Evolutionary conservation across 345 rosid genomes (phyloP).

Genomic region (Orychophragmus violaceus): DNA sequence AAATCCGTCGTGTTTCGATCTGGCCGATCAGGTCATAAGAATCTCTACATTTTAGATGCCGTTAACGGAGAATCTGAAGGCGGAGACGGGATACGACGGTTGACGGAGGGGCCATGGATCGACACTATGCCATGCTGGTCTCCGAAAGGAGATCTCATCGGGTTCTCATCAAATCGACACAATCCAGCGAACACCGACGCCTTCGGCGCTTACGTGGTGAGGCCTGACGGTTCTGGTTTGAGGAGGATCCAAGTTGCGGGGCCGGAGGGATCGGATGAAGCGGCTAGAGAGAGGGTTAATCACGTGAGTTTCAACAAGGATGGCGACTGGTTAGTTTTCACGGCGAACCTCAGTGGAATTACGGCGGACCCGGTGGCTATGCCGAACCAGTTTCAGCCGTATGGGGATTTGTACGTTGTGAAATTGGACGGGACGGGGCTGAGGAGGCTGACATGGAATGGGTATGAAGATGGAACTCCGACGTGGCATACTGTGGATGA

Average conservation of each 20-base stretch:
- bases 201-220: constrained; percentile 62
- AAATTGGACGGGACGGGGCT: constrained; percentile 62
- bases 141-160: constrained; percentile 75
- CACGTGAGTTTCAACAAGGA: constrained; percentile 67
- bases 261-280: constrained; percentile 41
- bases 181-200: constrained; percentile 29
- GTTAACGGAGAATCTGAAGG: constrained; percentile 56
- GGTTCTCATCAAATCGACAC: constrained; percentile 82
- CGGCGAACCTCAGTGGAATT: constrained; percentile 57
- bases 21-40: constrained; percentile 70
- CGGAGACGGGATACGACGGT: constrained; percentile 35
- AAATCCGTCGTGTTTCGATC: constrained; percentile 71
- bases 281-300: constrained; percentile 70
- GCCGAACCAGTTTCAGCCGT: constrained; percentile 88
- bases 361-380: constrained; percentile 70
- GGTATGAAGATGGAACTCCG: constrained; percentile 81
- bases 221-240: constrained; percentile 62
- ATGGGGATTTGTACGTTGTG: constrained; percentile 59
- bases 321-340: constrained; percentile 67
- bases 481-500: constrained; percentile 48
- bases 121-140: constrained; percentile 94
- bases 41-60: constrained; percentile 55
- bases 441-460: constrained; percentile 80
- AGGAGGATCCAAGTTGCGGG: constrained; percentile 57
- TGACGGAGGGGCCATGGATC: constrained; percentile 75